Conservation (phyloP, 106 monocot species). For the Iris macrosiphon region DNA sequence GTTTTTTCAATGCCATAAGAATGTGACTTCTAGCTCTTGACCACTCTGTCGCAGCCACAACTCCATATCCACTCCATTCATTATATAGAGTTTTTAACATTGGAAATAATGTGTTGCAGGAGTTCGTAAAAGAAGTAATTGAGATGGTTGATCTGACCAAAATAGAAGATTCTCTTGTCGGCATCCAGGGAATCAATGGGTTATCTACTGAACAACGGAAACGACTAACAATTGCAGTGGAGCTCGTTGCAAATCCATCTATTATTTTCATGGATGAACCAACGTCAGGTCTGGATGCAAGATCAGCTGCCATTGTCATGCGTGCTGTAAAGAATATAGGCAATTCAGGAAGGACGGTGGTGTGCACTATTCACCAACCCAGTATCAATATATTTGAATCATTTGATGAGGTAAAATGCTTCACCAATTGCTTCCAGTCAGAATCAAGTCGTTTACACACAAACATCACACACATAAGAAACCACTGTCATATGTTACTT, state of each 20-base stretch:
- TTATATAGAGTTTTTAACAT: neutral
- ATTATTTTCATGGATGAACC: constrained; percentile 20
- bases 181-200: constrained; percentile 9
- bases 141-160: constrained; percentile 10
- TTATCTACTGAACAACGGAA: constrained; percentile 12
- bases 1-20: neutral
- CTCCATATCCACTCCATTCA: neutral
- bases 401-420: constrained; percentile 19
- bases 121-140: constrained; percentile 12
- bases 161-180: constrained; percentile 14
- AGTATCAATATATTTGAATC: constrained; percentile 12
- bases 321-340: constrained; percentile 11
- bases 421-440: no score
- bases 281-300: constrained; percentile 16
- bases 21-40: neutral
- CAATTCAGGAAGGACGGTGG: constrained; percentile 6
- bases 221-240: constrained; percentile 18
- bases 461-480: no score
- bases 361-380: no score
- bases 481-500: no score
- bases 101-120: neutral
- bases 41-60: neutral
- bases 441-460: no score
- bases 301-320: constrained; percentile 9
- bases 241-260: constrained; percentile 15